Base-by-base conservation (phyloP, 129 eudicot species). In the Flaveria trinervia region DNA sequence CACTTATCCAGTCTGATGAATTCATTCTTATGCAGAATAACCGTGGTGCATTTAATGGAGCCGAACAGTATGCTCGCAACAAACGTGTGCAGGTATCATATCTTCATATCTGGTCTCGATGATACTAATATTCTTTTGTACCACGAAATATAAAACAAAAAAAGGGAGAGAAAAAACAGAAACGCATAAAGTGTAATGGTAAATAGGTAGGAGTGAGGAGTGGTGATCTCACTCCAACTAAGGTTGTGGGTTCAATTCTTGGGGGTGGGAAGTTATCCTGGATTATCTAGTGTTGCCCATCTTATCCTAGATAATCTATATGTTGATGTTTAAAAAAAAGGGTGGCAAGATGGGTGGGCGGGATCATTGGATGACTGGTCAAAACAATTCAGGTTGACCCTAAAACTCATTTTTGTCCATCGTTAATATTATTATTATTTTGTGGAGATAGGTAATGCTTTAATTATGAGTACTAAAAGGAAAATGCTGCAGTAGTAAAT, bases 41-140 rank as follows among this genome's bases (percentile, higher is more conserved):
- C 28, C 71, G 76, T 9, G 69, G 81, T 70, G 69, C 84, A 9
- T 93, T 87, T 77, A 49, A 76, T 79, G 97, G 97, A 17, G 82
- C 76, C 16, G 86, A 82, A 71, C 98, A 93, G 70, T 93, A 93
- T 83, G 85, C 97, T 82, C 88, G 93, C 52, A 93, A 93, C 87
- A 93, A 93, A 71, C 84, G 97, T 23, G 80, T 89, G 72, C 98
- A 90, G 98, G 98, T 88, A 74, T 65, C 5, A n/a, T 65, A 25
- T 69, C 51, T 54, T 55, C 30, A 3, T 52, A 28, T 68, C 61
- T 65, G 30, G 13, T 36, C 51, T 55, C 7, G 54, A 73, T 39
- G 68, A 57, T 73, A 55, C 30, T 50, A 41, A 7, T 45, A 45
- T 59, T 5, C 60, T 25, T 28, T 52, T 9, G 6, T 52, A 25